Evolutionary conservation across 306 rosid genomes (phyloP).

Genomic region (Vicia faba): DNA sequence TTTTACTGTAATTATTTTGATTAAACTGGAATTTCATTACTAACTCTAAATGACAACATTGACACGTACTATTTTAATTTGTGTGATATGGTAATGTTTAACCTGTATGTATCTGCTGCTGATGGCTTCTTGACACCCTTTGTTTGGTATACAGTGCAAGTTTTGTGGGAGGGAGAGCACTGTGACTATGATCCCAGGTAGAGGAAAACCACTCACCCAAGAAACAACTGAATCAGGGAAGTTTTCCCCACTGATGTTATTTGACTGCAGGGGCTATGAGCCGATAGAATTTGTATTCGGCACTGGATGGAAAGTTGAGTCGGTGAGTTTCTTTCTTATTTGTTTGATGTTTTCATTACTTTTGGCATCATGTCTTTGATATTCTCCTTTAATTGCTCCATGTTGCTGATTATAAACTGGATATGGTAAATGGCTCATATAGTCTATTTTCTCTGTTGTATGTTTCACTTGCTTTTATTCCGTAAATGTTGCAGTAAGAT

Average conservation of each 20-base stretch:
- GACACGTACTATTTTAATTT: not conserved
- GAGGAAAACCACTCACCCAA: slow-evolving; percentile 63
- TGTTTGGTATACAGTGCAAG: slow-evolving; percentile 68
- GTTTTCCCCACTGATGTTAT: slow-evolving; percentile 69
- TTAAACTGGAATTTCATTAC: not conserved
- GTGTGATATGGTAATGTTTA: not conserved
- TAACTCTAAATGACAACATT: slow-evolving; percentile 10
- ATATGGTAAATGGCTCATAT: slow-evolving; percentile 14
- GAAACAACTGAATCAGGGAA: slow-evolving; percentile 62
- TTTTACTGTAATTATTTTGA: not conserved
- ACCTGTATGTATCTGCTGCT: slow-evolving; percentile 19
- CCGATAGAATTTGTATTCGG: slow-evolving; percentile 61
- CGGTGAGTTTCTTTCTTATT: slow-evolving; percentile 62
- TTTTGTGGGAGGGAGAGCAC: slow-evolving; percentile 89
- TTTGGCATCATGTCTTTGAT: slow-evolving; percentile 9
- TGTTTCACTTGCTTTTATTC: slow-evolving; percentile 13
- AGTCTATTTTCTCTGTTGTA: not conserved
- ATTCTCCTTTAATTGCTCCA: slow-evolving; percentile 17
- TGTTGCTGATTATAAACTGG: slow-evolving; percentile 26
- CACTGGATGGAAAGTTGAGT: slow-evolving; percentile 79
- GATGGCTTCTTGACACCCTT: slow-evolving; percentile 35
- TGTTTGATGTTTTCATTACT: slow-evolving; percentile 11
- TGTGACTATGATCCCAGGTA: slow-evolving; percentile 72
- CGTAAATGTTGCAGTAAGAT: slow-evolving; percentile 10
- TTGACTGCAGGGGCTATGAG: slow-evolving; percentile 85